Evolutionary conservation across 1,139 yeast species (phyloP).

Genomic region (Saccharomycopsis phalli): DNA sequence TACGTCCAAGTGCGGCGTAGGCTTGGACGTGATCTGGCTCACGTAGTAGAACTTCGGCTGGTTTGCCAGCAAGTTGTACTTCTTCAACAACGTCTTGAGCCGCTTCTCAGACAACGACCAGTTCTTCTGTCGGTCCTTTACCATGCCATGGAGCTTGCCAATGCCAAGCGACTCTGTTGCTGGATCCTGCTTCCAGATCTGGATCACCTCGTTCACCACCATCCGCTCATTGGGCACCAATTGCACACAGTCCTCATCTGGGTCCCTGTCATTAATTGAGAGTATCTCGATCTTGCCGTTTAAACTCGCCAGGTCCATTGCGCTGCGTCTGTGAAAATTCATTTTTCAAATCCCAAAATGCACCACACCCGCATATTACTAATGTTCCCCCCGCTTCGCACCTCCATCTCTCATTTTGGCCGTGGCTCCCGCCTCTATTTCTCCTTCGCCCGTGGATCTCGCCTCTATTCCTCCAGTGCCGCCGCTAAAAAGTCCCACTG

Average conservation of each 20-base stretch:
- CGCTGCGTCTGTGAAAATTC: too few species aligned
- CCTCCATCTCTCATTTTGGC: slow-evolving; percentile 1
- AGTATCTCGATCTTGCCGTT: slow-evolving; percentile 25
- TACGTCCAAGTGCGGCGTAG: slow-evolving; percentile 40
- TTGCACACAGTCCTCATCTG: slow-evolving; percentile 25
- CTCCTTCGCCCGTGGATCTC: neutral
- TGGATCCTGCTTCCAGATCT: slow-evolving; percentile 63
- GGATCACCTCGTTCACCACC: slow-evolving; percentile 52
- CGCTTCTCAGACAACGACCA: slow-evolving; percentile 62
- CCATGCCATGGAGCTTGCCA: slow-evolving; percentile 42
- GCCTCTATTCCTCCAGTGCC: neutral
- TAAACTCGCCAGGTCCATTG: too few species aligned
- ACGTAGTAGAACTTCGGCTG: slow-evolving; percentile 40
- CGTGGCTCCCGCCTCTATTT: slow-evolving; percentile 2
- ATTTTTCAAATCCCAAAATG: too few species aligned
- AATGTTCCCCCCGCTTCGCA: too few species aligned
- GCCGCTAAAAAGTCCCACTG: slow-evolving; percentile 3
- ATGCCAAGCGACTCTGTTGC: slow-evolving; percentile 50
- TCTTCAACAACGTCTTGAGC: slow-evolving; percentile 43
- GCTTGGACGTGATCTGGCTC: slow-evolving; percentile 43
- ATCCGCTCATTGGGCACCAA: slow-evolving; percentile 55
- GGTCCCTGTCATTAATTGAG: slow-evolving; percentile 26
- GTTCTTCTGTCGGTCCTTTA: slow-evolving; percentile 43
- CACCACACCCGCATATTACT: too few species aligned
- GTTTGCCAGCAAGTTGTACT: slow-evolving; percentile 41